These are phyloP conservation scores for Tuber microsphaerosporum DNA, from an alignment of 495 filamentous ascomycete species.

Conservation along the genomic window DNA sequence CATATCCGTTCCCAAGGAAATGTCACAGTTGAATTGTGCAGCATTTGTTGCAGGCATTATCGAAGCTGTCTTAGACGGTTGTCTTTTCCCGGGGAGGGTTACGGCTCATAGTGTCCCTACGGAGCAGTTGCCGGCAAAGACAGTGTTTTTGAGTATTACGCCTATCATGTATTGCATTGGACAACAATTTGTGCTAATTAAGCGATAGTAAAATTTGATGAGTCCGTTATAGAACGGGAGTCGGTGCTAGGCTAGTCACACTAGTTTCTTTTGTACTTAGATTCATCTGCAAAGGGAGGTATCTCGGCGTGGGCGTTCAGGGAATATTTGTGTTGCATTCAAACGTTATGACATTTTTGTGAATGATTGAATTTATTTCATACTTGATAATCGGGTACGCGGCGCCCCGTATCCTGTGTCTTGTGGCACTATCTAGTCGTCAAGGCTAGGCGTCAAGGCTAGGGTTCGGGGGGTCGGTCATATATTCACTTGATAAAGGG, in stretches of 20 bases:
- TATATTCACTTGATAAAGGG: background rate
- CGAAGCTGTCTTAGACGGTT: slow-evolving; percentile 89
- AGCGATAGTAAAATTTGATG: slow-evolving; percentile 64
- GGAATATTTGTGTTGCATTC: background rate
- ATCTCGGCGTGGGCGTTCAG: background rate
- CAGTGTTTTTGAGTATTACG: slow-evolving; percentile 65
- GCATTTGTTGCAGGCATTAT: slow-evolving; percentile 92
- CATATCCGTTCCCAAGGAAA: slow-evolving; percentile 85
- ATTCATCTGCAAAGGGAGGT: background rate
- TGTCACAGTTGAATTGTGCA: slow-evolving; percentile 92
- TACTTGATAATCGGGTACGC: background rate
- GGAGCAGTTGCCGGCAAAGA: slow-evolving; percentile 87
- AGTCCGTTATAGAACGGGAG: slow-evolving; percentile 85
- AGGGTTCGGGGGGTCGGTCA: background rate
- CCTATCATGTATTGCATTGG: background rate
- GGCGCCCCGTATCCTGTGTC: background rate
- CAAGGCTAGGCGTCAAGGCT: background rate
- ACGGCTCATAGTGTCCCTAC: slow-evolving; percentile 81
- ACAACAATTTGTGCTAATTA: slow-evolving; percentile 8
- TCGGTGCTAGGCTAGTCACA: slow-evolving; percentile 49
- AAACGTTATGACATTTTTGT: background rate
- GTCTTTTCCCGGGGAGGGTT: slow-evolving; percentile 78
- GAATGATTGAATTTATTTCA: background rate
- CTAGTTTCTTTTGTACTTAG: background rate
- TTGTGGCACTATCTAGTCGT: background rate